These are phyloP conservation scores for Monosporozyma aerobia DNA, from an alignment of 805 yeast genomes.

Conservation along the genomic window DNA sequence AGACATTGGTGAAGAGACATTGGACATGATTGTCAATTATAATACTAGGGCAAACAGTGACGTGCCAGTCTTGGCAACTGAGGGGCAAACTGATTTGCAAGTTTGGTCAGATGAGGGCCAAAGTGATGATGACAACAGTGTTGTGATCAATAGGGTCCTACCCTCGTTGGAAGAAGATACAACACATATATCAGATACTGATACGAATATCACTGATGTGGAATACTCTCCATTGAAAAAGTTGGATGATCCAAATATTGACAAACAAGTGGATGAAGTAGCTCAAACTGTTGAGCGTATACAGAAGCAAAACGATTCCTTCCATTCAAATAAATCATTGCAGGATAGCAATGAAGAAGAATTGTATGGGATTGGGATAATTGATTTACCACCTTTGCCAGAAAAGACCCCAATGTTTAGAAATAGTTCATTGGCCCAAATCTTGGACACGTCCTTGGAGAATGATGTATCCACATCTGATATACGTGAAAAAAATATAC, in stretches of 20 bases:
- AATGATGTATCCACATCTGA: not conserved
- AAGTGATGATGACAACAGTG: not conserved
- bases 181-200: not conserved
- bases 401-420: slow-evolving; percentile 1
- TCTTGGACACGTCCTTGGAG: not conserved
- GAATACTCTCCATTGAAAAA: not conserved
- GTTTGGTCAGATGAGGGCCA: not conserved
- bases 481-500: not conserved
- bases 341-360: not conserved
- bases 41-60: slow-evolving; percentile 14
- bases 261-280: not conserved
- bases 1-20: slow-evolving; percentile 28
- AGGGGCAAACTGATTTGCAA: no score
- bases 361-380: slow-evolving; percentile 1
- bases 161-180: not conserved
- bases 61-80: not conserved
- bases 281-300: not conserved
- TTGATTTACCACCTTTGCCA: slow-evolving; percentile 1
- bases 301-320: not conserved
- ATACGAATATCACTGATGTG: not conserved
- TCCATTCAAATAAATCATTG: not conserved
- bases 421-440: slow-evolving; percentile 1
- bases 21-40: slow-evolving; percentile 24
- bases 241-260: not conserved
- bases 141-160: not conserved